A percentile compares a stretch with the other conserved stretches of the same genome.
Evolutionary conservation across 805 yeast genomes (phyloP).

Genomic region (Wickerhamomyces rabaulensis): DNA sequence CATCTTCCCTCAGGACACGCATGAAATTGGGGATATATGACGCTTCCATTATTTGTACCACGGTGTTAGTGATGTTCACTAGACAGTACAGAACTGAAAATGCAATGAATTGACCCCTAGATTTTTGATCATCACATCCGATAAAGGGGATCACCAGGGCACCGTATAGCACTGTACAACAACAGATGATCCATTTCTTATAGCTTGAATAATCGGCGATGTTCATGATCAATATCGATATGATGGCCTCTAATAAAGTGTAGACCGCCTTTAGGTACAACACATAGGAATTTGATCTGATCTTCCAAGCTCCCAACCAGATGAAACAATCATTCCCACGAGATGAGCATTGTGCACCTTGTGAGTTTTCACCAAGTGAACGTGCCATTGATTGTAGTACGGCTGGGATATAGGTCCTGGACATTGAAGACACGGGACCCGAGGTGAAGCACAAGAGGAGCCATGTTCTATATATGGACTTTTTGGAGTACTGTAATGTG

Average conservation of each 20-base stretch:
- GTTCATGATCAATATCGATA: slow-evolving; percentile 33
- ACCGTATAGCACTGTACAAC: slow-evolving; percentile 30
- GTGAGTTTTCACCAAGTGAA: slow-evolving; percentile 25
- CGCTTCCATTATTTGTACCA: slow-evolving; percentile 34
- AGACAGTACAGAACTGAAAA: slow-evolving; percentile 30
- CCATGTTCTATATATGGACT: slow-evolving; percentile 29
- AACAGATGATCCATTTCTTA: slow-evolving; percentile 29
- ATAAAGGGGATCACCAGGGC: slow-evolving; percentile 32
- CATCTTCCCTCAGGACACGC: slow-evolving; percentile 25
- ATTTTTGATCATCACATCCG: slow-evolving; percentile 20
- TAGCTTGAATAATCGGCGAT: slow-evolving; percentile 36
- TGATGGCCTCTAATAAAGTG: slow-evolving; percentile 34
- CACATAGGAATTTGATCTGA: slow-evolving; percentile 32
- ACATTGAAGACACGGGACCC: slow-evolving; percentile 39
- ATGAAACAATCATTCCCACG: slow-evolving; percentile 36
- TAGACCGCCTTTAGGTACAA: slow-evolving; percentile 32
- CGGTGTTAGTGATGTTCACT: slow-evolving; percentile 25
- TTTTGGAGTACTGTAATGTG: slow-evolving; percentile 6
- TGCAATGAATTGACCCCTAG: slow-evolving; percentile 20
- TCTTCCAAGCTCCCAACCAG: slow-evolving; percentile 28
- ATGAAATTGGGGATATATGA: slow-evolving; percentile 37
- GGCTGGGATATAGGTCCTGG: slow-evolving; percentile 36
- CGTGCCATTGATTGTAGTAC: slow-evolving; percentile 33
- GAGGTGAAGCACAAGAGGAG: slow-evolving; percentile 34
- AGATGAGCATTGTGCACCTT: slow-evolving; percentile 23